Base-by-base conservation (phyloP, 1,284 basidiomycete species). In the Ganoderma resinaceum region DNA sequence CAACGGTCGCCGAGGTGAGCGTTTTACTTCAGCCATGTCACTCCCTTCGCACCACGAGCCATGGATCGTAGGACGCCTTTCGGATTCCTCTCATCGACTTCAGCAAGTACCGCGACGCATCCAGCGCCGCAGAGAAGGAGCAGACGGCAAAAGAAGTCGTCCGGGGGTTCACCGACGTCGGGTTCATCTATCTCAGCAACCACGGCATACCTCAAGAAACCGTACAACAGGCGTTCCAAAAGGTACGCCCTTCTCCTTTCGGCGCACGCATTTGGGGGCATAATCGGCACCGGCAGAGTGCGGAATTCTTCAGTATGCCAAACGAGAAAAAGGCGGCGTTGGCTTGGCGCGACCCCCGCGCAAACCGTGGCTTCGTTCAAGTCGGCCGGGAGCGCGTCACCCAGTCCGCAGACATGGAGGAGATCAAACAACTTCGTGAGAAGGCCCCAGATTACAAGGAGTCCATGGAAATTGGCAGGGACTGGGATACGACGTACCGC, bases 391-490 rank as follows among this genome's bases (percentile, higher is more conserved):
- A 96, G 77, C 89, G 91, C 38, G 91, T 94, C 37, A 93, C 92
- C 0, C 91, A 93, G 72, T 90, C 90, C 53, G 83, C 85, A 35
- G 87, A 93, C 78, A 83, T 87, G 6, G 80, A 83, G n/a, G 93
- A 95, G 79, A 95, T 96, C 72, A 91, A 89, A 46, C 79, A 85
- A 40, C 81, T 95, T 23, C 90, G 94, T 31, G 82, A 82, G 63
- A 88, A 87, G 71, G 88, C 93, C 0, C 94, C 94, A 0, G 93
- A 95, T 76, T 89, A 81, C 79, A 95, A 95, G 78, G 94, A 95
- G 78, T 84, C 87, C 18, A 94, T 95, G 88, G 94, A 96, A 78
- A 95, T 95, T 65, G 93, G 94, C 26, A 85, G 91, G 35, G 92
- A 95, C 70, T 92, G 89, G 88, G 93, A 93, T 73, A 82, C 85